Evolutionary conservation across 2,329 filamentous ascomycete genomes (phyloP), one percentile per base, ranked within the genome.

Genomic region (Aspergillus arachidicola): DNA sequence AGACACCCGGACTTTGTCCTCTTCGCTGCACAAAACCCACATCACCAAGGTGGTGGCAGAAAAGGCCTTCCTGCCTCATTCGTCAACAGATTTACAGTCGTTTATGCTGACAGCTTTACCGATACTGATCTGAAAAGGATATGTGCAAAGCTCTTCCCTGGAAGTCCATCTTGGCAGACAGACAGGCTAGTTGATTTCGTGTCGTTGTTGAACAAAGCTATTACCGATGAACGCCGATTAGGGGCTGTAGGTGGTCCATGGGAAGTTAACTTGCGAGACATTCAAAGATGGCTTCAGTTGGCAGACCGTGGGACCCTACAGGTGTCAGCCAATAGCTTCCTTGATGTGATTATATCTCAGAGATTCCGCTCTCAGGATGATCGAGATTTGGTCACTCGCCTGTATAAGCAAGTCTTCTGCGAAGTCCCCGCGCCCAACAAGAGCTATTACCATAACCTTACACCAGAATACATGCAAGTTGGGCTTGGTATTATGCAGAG

Each of bases 1-100:
- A 89, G 93, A 28, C 94, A 99, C 75, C 89, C 90, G 0, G 84
- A 94, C 66, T 99, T 99, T 78, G 89, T 91, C n/a, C 86, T 99
- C 0, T 99, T 99, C 73, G 95, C 96, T 16, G 94, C 95, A 0
- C 95, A 99, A 76, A 99, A 99, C 74, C 95, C 95, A 10, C 95
- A 99, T 78, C 93, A 97, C 72, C 95, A 99, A 79, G 95, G 95
- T 62, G 94, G 95, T 66, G 95, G 95, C 11, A 88, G 95, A 70
- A 99, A 99, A 78, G 95, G 95, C 45, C 82, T 99, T 41, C 95
- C 95, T 1, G 91, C 91, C 62, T 98, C 95, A 1, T 99, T 99
- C 72, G 95, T 99, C 66, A 98, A 99, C 76, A 91, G 96, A 53
- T 99, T 99, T 76, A 95, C 96, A 43, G 94, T 99, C 21, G 96